These are phyloP conservation scores for Venturia carpophila DNA, from an alignment of 2,329 filamentous ascomycete species.

Conservation along the genomic window DNA sequence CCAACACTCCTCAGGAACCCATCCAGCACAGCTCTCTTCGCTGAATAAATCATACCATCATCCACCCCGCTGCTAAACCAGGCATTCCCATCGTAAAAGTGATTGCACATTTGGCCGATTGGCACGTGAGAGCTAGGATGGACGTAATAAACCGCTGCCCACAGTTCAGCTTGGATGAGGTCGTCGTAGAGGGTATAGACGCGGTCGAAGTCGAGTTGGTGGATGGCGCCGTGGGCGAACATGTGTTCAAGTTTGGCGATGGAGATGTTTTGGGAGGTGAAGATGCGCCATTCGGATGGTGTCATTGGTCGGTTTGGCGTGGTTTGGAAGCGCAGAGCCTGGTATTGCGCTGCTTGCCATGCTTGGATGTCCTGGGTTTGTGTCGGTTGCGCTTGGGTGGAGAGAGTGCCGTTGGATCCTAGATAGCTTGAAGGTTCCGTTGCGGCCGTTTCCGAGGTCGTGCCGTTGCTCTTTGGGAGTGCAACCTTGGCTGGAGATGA, in stretches of 20 bases:
- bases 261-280: background rate
- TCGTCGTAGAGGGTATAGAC: background rate
- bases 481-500: background rate
- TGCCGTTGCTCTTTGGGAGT: background rate
- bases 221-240: background rate
- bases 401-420: background rate
- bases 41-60: background rate
- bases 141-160: background rate
- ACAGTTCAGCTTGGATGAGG: background rate
- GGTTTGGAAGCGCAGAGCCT: background rate
- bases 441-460: background rate
- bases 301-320: background rate
- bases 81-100: too few relatives aligned
- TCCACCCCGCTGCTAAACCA: background rate
- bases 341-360: background rate
- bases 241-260: background rate
- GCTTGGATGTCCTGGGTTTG: background rate
- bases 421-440: background rate
- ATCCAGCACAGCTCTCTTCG: background rate
- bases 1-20: background rate
- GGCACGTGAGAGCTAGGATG: background rate
- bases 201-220: background rate
- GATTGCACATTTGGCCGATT: background rate
- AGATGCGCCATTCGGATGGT: slow-evolving; percentile 1
- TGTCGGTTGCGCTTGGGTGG: background rate